Evolutionary conservation across 192 early-diverging fungal species (phyloP).

Genomic region (Backusella macrospora): DNA sequence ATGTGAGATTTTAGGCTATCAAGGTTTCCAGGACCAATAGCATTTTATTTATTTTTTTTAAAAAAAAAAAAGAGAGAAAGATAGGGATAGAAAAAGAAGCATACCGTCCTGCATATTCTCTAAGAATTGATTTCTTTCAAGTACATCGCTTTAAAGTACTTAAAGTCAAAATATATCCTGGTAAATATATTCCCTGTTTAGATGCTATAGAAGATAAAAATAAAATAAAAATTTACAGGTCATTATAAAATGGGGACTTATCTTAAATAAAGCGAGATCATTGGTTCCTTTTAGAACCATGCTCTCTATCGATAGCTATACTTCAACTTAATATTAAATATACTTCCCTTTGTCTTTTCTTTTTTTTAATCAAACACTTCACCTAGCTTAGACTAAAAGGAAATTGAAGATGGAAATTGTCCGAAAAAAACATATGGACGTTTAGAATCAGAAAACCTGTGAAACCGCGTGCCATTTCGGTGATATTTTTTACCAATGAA

Average conservation of each 20-base stretch:
- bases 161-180: not conserved
- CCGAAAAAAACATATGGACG: not conserved
- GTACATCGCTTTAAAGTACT: not conserved
- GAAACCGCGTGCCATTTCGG: slow-evolving; percentile 5
- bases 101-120: not conserved
- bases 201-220: not conserved
- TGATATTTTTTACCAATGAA: slow-evolving; percentile 6
- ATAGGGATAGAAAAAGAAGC: not conserved
- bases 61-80: not conserved
- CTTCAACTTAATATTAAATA: not conserved
- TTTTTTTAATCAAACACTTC: not conserved
- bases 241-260: not conserved
- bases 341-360: not conserved
- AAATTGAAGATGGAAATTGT: not conserved
- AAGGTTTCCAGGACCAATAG: not conserved
- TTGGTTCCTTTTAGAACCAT: not conserved
- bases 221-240: not conserved
- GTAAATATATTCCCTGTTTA: not conserved
- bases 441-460: slow-evolving; percentile 8
- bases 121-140: not conserved
- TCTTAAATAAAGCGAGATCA: not conserved
- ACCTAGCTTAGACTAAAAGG: not conserved
- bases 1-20: slow-evolving; percentile 1
- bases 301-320: not conserved
- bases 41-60: not conserved